phyloP scores from a whole-genome alignment of 176 grass and related monocot species.

The Tillandsia leiboldiana region DNA sequence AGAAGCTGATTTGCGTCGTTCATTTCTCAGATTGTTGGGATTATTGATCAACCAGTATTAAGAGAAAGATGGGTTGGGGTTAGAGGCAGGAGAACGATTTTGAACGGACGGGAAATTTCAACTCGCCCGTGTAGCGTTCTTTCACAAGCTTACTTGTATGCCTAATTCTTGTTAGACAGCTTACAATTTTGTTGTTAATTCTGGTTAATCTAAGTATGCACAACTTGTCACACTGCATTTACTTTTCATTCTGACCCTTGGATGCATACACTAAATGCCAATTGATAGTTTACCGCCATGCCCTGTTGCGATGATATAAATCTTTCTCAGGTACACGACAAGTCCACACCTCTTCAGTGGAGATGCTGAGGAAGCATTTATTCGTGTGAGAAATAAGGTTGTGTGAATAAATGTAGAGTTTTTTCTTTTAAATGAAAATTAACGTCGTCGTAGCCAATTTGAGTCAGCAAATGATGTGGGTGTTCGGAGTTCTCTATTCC shows the following conservation, averaged over 20 bases:
- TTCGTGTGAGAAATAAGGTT: constrained; percentile 76
- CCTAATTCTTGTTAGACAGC: constrained; percentile 7
- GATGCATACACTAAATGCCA: neutral
- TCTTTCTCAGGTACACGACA: constrained; percentile 67
- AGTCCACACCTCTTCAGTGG: constrained; percentile 84
- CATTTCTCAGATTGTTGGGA: constrained; percentile 54
- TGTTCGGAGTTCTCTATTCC: neutral
- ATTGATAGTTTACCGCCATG: neutral
- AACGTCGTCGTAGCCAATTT: neutral
- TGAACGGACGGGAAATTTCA: constrained; percentile 70
- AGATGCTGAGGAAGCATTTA: constrained; percentile 69
- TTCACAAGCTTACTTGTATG: constrained; percentile 88
- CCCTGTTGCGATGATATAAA: neutral
- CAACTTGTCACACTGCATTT: neutral
- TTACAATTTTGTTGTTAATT: neutral
- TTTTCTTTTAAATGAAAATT: neutral
- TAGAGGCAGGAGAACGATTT: constrained; percentile 54
- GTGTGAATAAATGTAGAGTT: neutral
- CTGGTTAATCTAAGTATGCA: constrained; percentile 1
- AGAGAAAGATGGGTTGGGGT: constrained; percentile 87
- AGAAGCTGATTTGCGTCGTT: neutral
- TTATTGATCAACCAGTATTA: constrained; percentile 80
- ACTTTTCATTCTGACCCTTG: neutral
- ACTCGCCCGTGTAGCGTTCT: constrained; percentile 56
- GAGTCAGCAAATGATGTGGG: neutral